Evolutionary conservation across 345 rosid genomes (phyloP), one percentile per base, ranked within the genome.

Genomic region (Melastoma malabathricum): DNA sequence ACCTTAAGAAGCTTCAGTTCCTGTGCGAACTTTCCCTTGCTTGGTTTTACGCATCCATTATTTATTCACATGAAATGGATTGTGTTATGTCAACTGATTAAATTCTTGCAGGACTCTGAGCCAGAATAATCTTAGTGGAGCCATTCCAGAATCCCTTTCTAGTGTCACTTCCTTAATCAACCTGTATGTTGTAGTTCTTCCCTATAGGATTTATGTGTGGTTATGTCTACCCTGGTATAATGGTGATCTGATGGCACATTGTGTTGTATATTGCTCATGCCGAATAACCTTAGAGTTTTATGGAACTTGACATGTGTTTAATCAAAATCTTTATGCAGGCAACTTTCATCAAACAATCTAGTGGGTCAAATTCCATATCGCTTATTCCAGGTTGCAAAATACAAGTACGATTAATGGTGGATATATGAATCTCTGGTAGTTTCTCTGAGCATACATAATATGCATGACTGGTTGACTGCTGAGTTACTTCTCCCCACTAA

Each of bases 1-100:
- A 83, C 57, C 97, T 93, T 54, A 76, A 73, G 69, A 81, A 63
- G 56, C 97, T 88, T 69, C 97, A 85, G 65, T 83, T 93, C 78
- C 69, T 93, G 99, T 93, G 69, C 83, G 95, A 71, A 51, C 48
- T 59, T 49, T 22, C 1, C 59, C 55, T 47, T 5, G 51, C 13
- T 10, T 69, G 22, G 44, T 38, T 17, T 52, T 55, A 12, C 49
- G 29, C 1, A 46, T 57, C 48, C 63, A 39, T 43, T 31, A n/a
- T 29, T 56, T 52, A 20, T 64, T 41, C 51, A 41, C 57, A 15
- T 27, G 50, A 53, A 48, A 34, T 45, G 54, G 4, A n/a, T 55
- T 41, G 0, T 23, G 55, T 41, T 8, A 46, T 44, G 25, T 43
- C 18, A 46, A 10, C 55, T 47, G 52, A 61, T 63, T 13, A 50